Evolutionary conservation across 805 yeast species (phyloP).

Genomic region (Kuraishia piskuri): DNA sequence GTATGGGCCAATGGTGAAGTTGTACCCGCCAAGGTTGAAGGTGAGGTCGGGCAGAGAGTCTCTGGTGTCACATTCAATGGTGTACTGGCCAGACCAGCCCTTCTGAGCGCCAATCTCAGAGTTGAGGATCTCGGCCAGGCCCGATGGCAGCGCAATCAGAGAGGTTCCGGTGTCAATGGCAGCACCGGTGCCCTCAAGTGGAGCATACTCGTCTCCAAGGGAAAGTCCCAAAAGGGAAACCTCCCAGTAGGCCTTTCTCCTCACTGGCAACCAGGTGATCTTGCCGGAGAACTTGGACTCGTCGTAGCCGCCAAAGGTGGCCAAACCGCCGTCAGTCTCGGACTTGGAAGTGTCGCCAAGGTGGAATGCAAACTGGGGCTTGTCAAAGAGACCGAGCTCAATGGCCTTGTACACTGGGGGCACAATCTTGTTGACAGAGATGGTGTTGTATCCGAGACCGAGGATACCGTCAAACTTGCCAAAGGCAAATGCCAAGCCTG

Average conservation of each 20-base stretch:
- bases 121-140: conserved; percentile 90
- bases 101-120: conserved; percentile 95
- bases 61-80: conserved; percentile 83
- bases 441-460: conserved; percentile 90
- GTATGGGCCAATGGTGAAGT: conserved; percentile 81
- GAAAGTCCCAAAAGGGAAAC: conserved; percentile 87
- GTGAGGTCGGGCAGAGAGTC: conserved; percentile 85
- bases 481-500: conserved; percentile 96
- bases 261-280: conserved; percentile 91
- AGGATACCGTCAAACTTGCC: conserved; percentile 98
- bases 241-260: conserved; percentile 99
- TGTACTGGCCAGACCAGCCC: conserved; percentile 96
- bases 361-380: conserved; percentile 81
- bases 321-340: conserved; percentile 76
- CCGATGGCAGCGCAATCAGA: conserved; percentile 88
- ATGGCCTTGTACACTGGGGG: conserved; percentile 94
- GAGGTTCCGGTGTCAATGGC: conserved; percentile 99
- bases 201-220: conserved; percentile 87
- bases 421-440: conserved; percentile 79
- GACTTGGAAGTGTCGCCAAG: conserved; percentile 69
- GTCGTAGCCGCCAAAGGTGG: conserved; percentile 93
- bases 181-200: conserved; percentile 79
- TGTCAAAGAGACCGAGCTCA: conserved; percentile 70
- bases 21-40: conserved; percentile 80
- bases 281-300: conserved; percentile 69